A percentile compares a stretch with the other conserved stretches of the same genome.
phyloP scores from a whole-genome alignment of 345 rosid genomes.

The Ceriops tagal region DNA sequence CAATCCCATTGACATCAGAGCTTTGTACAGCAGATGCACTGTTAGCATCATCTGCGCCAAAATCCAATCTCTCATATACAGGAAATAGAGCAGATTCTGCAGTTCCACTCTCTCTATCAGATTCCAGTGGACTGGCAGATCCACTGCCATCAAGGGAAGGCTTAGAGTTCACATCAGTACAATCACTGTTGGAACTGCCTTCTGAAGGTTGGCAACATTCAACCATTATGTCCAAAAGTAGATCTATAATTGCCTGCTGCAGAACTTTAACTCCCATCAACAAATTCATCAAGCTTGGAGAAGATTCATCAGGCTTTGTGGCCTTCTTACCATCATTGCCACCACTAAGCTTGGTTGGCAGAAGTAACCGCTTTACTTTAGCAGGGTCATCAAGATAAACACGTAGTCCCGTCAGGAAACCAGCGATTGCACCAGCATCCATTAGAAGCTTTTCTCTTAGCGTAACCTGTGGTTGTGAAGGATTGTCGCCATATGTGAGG shows the following conservation, averaged over 20 bases:
- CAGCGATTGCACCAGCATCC: conserved; percentile 99
- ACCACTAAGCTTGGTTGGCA: conserved; percentile 85
- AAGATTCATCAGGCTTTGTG: conserved; percentile 65
- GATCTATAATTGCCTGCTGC: conserved; percentile 98
- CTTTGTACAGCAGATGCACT: conserved; percentile 70
- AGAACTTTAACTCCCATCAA: conserved; percentile 97
- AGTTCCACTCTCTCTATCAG: conserved; percentile 64
- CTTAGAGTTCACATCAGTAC: conserved; percentile 45
- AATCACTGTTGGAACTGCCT: conserved; percentile 51
- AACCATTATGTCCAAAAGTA: conserved; percentile 93
- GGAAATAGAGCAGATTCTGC: conserved; percentile 55
- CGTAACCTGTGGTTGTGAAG: conserved; percentile 85
- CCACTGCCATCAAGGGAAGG: conserved; percentile 46
- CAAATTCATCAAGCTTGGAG: conserved; percentile 98
- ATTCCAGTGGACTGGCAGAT: conserved; percentile 48
- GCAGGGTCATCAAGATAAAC: conserved; percentile 96
- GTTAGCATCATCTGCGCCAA: conserved; percentile 59
- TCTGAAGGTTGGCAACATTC: conserved; percentile 98
- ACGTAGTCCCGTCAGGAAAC: conserved; percentile 94
- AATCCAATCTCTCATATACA: conserved; percentile 64
- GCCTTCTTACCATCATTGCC: conserved; percentile 70
- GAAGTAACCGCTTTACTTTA: conserved; percentile 95
- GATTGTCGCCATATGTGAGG: conserved; percentile 85
- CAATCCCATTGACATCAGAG: conserved; percentile 52
- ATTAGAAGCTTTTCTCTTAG: conserved; percentile 88